These are phyloP conservation scores for Hyphodiscus sp. DNA, from an alignment of 2,329 filamentous ascomycete genomes.

Conservation along the genomic window DNA sequence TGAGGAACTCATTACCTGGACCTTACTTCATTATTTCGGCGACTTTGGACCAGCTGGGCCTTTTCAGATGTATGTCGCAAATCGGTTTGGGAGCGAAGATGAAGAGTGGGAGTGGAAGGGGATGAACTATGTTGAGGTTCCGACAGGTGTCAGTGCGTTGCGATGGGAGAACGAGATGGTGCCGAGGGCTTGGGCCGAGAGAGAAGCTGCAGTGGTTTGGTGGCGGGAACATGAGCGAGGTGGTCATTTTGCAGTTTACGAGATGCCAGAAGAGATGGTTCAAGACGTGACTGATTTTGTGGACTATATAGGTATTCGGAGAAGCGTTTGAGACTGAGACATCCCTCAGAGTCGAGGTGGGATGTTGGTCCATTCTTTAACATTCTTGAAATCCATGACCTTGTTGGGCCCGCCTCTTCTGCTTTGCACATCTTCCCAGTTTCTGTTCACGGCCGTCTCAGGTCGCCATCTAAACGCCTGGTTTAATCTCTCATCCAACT, in stretches of 20 bases:
- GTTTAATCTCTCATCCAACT: too few species aligned
- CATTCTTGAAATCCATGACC: conserved; percentile 41
- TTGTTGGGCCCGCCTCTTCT: too few species aligned
- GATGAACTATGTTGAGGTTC: background rate
- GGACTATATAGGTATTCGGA: too few species aligned
- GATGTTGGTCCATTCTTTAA: conserved; percentile 36
- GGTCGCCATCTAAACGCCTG: too few species aligned
- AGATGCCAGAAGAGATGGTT: conserved; percentile 46
- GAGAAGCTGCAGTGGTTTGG: conserved; percentile 26
- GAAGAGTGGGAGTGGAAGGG: too few species aligned
- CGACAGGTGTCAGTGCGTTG: conserved; percentile 6
- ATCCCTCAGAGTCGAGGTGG: background rate
- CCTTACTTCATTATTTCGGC: conserved; percentile 19
- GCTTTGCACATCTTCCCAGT: too few species aligned
- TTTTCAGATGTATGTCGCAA: background rate
- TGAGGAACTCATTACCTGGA: conserved; percentile 69
- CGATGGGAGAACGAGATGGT: conserved; percentile 1
- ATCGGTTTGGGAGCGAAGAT: background rate
- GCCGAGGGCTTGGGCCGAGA: too few species aligned
- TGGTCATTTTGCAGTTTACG: conserved; percentile 52
- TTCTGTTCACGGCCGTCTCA: too few species aligned
- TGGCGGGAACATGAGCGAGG: conserved; percentile 33
- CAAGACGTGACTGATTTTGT: conserved; percentile 38
- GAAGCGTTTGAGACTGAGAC: too few species aligned
- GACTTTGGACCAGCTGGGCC: background rate